Conservation (phyloP, 2,329 filamentous ascomycete species). For the Trichoderma endophyticum region DNA sequence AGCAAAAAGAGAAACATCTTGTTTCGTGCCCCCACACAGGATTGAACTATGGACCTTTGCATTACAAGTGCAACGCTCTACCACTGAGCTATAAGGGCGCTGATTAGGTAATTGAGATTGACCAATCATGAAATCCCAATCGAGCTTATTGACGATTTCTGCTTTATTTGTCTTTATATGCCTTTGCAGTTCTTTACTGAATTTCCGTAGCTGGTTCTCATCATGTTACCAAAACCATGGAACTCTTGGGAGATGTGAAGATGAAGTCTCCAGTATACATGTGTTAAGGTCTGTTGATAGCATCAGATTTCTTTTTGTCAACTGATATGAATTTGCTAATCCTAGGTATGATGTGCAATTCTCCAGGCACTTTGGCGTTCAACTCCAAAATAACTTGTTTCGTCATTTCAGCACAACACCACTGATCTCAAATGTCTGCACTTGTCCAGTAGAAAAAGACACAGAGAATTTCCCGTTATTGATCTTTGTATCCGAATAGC, state of each 20-base stretch:
- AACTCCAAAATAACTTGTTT: background rate
- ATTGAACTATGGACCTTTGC: constrained; percentile 23
- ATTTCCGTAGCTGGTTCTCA: background rate
- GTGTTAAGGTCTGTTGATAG: background rate
- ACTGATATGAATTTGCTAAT: background rate
- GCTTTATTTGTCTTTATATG: background rate
- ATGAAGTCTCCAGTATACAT: background rate
- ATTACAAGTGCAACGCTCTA: constrained; percentile 23
- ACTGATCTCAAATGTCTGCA: constrained; percentile 10
- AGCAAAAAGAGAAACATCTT: background rate
- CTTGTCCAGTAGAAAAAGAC: background rate
- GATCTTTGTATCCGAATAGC: constrained; percentile 1
- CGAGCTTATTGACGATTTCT: background rate
- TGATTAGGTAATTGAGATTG: background rate
- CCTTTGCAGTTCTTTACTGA: no score
- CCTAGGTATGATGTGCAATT: background rate
- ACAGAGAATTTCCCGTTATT: background rate
- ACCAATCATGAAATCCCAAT: background rate
- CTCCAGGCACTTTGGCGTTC: background rate
- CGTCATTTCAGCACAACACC: background rate
- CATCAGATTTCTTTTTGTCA: rapidly evolving
- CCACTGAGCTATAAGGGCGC: constrained; percentile 22
- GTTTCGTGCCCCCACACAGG: constrained; percentile 20
- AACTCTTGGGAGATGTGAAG: no score
- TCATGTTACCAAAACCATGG: no score